Evolutionary conservation across 2,329 filamentous ascomycete genomes (phyloP).

Genomic region (Colletotrichum eleusines): DNA sequence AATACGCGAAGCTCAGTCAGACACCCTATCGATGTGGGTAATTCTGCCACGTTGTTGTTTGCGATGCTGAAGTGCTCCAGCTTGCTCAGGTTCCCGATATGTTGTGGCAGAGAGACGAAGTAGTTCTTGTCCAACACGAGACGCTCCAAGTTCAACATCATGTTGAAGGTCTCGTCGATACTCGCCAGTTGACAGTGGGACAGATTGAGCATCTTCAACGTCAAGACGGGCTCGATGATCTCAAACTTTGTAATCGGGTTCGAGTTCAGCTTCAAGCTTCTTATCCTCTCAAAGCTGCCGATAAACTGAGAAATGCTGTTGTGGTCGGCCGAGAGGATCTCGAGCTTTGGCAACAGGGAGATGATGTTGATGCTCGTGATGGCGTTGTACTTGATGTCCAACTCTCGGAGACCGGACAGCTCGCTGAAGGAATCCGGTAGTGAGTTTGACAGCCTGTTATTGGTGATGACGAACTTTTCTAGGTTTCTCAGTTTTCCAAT

Average conservation of each 20-base stretch:
- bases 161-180: constrained; percentile 89
- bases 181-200: constrained; percentile 92
- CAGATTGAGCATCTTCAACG: constrained; percentile 87
- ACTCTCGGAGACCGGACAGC: constrained; percentile 84
- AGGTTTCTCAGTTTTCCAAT: constrained; percentile 84
- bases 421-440: constrained; percentile 80
- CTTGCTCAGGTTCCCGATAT: constrained; percentile 85
- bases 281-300: constrained; percentile 86
- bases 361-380: constrained; percentile 91
- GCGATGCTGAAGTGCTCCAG: constrained; percentile 95
- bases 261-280: constrained; percentile 89
- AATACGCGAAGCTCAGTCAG: constrained; percentile 86
- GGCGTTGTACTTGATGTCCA: constrained; percentile 94
- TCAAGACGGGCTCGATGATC: constrained; percentile 80
- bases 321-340: constrained; percentile 90
- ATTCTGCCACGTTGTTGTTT: constrained; percentile 85
- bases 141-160: constrained; percentile 87
- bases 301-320: constrained; percentile 92
- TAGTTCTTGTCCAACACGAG: constrained; percentile 95
- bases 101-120: constrained; percentile 87
- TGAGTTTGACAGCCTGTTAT: constrained; percentile 85
- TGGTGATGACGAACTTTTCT: constrained; percentile 93
- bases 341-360: constrained; percentile 84
- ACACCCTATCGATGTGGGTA: constrained; percentile 90
- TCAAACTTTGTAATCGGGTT: constrained; percentile 97